These are phyloP conservation scores for Dendrobium catenatum DNA, from an alignment of 106 monocot species.

Conservation along the genomic window DNA sequence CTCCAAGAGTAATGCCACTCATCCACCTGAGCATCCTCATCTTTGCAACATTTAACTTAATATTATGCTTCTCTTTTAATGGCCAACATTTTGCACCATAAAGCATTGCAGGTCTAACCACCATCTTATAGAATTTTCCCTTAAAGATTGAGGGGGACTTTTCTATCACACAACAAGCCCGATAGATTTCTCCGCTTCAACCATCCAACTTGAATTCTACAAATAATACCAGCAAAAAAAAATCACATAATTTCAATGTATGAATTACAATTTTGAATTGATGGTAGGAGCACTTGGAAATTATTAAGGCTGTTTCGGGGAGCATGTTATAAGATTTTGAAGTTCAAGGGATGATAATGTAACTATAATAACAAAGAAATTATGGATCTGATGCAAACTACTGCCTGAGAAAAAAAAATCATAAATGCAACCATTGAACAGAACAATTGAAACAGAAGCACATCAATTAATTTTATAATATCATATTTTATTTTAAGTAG, in stretches of 20 bases:
- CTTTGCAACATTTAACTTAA: too few species aligned
- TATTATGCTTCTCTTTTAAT: too few species aligned
- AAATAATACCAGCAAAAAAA: not conserved
- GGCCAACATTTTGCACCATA: too few species aligned
- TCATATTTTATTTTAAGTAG: not conserved
- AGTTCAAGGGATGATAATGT: not conserved
- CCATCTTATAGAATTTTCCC: too few species aligned
- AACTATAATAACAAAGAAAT: not conserved
- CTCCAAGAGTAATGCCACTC: too few species aligned
- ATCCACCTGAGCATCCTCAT: too few species aligned
- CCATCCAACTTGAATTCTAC: too few species aligned
- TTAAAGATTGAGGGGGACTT: too few species aligned
- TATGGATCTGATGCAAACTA: not conserved
- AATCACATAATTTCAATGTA: not conserved
- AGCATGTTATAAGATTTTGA: not conserved
- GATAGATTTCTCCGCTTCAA: too few species aligned
- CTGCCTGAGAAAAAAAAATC: not conserved
- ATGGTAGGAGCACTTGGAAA: not conserved
- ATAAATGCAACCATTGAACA: not conserved
- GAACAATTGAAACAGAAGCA: not conserved
- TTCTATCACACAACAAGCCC: too few species aligned
- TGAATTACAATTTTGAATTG: not conserved
- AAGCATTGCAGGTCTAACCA: too few species aligned
- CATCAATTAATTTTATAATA: not conserved
- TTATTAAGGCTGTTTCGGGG: not conserved